Conservation (phyloP, 495 filamentous ascomycete species). For the Staphylotrichum longicolle region DNA sequence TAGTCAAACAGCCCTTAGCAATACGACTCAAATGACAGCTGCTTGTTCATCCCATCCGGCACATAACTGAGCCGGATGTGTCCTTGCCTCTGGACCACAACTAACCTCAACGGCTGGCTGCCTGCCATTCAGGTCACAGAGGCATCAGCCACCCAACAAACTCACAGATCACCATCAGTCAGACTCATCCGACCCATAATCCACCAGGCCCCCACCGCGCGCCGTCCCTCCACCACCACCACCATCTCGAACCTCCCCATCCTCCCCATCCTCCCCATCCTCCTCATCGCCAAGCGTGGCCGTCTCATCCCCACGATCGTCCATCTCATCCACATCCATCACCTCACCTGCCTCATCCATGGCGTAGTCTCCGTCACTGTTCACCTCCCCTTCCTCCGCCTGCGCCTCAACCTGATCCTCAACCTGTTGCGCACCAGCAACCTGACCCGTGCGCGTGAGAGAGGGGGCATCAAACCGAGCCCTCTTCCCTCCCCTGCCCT, state of each 20-base stretch:
- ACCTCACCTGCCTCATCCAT: conserved; percentile 1
- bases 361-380: conserved; percentile 23
- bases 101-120: too few relatives aligned
- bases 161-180: conserved; percentile 8
- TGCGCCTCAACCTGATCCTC: neutral
- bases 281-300: neutral
- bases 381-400: conserved; percentile 30
- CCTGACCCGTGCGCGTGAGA: neutral
- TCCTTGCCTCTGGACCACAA: too few relatives aligned
- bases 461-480: conserved; percentile 7
- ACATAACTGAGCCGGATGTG: too few relatives aligned
- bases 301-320: neutral
- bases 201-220: conserved; percentile 14
- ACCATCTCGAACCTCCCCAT: conserved; percentile 3
- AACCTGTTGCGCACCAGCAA: neutral
- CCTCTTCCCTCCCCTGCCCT: conserved; percentile 17
- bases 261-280: conserved; percentile 9
- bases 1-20: too few relatives aligned
- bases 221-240: neutral
- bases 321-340: neutral
- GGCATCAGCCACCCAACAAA: too few relatives aligned
- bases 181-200: conserved; percentile 22
- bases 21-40: too few relatives aligned
- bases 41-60: too few relatives aligned
- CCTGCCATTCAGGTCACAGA: too few relatives aligned